These are phyloP conservation scores for Nicotiana tabacum DNA, from an alignment of 257 asterid species.

Conservation along the genomic window DNA sequence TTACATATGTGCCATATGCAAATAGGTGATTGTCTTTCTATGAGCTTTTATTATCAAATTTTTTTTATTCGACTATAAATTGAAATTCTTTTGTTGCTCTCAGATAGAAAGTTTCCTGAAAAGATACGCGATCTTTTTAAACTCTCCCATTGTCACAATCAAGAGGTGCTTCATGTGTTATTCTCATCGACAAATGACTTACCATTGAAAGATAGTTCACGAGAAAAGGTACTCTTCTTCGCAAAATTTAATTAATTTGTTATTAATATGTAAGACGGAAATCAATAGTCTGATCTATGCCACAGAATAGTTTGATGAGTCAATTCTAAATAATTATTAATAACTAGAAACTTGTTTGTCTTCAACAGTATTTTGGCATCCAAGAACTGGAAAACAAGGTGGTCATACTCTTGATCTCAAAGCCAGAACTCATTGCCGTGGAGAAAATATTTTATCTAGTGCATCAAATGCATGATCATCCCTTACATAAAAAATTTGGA, in stretches of 20 bases:
- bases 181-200: conserved; percentile 35
- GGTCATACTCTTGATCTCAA: conserved; percentile 63
- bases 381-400: conserved; percentile 50
- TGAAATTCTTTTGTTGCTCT: conserved; percentile 3
- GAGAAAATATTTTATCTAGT: conserved; percentile 44
- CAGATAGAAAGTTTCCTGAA: conserved; percentile 46
- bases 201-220: conserved; percentile 42
- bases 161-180: conserved; percentile 41
- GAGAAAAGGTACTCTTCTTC: conserved; percentile 32
- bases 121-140: conserved; percentile 37
- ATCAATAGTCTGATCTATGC: neutral
- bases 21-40: conserved; percentile 38
- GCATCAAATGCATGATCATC: conserved; percentile 41
- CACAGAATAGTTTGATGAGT: neutral
- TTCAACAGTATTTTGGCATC: conserved; percentile 40
- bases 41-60: neutral
- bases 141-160: conserved; percentile 44
- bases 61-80: conserved; percentile 1
- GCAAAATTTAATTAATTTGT: neutral
- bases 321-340: neutral
- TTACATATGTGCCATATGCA: conserved; percentile 37
- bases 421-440: conserved; percentile 46
- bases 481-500: conserved; percentile 12
- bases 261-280: neutral
- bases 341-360: neutral